Conservation (phyloP, 2,329 filamentous ascomycete species). For the Diaporthe aspalathi region DNA sequence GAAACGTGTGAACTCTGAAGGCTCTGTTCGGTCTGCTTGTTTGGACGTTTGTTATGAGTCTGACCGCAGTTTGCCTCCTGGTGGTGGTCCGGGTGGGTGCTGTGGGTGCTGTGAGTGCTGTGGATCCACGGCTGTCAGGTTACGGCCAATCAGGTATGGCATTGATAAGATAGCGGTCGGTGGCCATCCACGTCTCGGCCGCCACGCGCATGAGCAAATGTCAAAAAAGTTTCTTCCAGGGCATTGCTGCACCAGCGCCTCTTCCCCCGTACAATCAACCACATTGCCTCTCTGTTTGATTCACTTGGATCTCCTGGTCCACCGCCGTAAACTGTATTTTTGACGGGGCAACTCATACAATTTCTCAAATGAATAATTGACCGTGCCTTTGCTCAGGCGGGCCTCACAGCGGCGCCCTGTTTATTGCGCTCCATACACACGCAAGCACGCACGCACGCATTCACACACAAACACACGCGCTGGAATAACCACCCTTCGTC, state of each 20-base stretch:
- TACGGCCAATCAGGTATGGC: background rate
- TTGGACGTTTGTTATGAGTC: background rate
- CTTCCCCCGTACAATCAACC: background rate
- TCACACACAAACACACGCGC: background rate
- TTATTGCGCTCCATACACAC: background rate
- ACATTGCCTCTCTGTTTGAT: background rate
- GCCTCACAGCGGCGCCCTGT: slow-evolving; percentile 29
- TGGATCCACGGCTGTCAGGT: background rate
- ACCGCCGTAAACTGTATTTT: slow-evolving; percentile 4
- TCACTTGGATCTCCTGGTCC: background rate
- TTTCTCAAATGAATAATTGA: slow-evolving; percentile 32
- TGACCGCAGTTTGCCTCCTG: slow-evolving; percentile 3
- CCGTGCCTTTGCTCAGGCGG: slow-evolving; percentile 11
- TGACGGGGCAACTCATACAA: background rate
- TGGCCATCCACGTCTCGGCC: background rate
- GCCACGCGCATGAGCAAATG: slow-evolving; percentile 11
- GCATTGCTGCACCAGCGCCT: background rate
- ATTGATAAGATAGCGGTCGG: slow-evolving; percentile 5
- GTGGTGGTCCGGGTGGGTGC: background rate
- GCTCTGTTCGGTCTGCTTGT: background rate
- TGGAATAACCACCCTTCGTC: slow-evolving; percentile 35
- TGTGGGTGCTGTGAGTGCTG: background rate
- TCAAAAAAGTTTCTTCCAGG: slow-evolving; percentile 33
- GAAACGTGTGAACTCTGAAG: background rate
- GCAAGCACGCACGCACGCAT: no score